These are phyloP conservation scores for Gonium pectorale DNA, from an alignment of 139 green algal genomes.

Conservation along the genomic window DNA sequence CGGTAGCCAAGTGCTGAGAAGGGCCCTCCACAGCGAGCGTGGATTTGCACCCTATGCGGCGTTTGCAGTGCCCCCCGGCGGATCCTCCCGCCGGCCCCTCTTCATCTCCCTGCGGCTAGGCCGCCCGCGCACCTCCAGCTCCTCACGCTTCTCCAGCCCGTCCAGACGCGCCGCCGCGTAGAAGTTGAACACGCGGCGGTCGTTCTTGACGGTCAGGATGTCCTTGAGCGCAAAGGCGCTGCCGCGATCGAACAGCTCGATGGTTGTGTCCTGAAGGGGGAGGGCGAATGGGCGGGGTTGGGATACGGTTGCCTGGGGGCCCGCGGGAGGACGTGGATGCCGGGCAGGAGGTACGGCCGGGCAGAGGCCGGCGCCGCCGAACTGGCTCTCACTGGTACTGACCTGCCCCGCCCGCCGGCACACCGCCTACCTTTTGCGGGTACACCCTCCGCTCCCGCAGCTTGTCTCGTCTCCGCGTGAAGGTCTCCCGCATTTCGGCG, in stretches of 20 bases:
- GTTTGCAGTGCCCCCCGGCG: no score
- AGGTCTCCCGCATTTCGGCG: conserved; percentile 66
- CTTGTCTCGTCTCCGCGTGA: conserved; percentile 78
- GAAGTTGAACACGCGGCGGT: conserved; percentile 69
- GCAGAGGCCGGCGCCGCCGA: no score
- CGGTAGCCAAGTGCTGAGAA: no score
- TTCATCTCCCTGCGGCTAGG: no score
- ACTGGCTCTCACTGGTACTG: no score
- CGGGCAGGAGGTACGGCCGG: no score
- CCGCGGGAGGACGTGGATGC: no score
- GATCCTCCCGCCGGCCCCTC: no score
- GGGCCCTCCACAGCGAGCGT: no score
- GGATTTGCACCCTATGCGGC: no score
- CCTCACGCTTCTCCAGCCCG: conserved; percentile 65
- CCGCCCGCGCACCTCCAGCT: conserved; percentile 47
- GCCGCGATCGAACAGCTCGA: conserved; percentile 74
- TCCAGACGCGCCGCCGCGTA: conserved; percentile 78
- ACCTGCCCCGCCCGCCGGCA: no score
- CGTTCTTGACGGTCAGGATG: conserved; percentile 62
- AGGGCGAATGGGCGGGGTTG: not conserved
- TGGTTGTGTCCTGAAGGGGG: conserved; percentile 52
- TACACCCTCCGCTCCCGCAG: conserved; percentile 73
- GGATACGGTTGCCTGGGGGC: no score
- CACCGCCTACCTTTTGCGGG: conserved; percentile 54
- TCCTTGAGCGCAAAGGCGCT: conserved; percentile 71